Conservation (phyloP, 179 eudicot genomes). For the Amaranthus tricolor region DNA sequence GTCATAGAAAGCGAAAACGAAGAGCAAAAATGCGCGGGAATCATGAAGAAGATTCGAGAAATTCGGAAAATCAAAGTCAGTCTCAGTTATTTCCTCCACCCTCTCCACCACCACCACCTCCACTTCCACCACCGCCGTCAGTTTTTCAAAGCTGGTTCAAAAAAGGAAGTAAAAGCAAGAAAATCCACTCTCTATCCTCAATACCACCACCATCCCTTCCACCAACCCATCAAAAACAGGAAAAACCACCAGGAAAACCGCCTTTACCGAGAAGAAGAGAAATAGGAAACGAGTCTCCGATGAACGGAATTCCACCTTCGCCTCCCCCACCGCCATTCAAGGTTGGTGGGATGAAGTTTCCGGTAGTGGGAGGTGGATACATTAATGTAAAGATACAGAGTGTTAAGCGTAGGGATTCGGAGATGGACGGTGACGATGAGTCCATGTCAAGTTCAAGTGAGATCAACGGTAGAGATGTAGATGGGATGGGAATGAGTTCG, state of each 20-base stretch:
- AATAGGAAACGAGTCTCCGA: conserved; percentile 35
- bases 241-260: conserved; percentile 33
- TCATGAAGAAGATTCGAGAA: conserved; percentile 10
- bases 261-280: conserved; percentile 48
- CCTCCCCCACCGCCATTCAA: conserved; percentile 49
- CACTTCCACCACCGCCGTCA: conserved; percentile 22
- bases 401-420: neutral
- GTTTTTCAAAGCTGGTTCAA: conserved; percentile 40
- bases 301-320: conserved; percentile 17
- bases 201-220: conserved; percentile 21
- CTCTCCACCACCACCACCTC: conserved; percentile 43
- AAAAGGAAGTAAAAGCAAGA: conserved; percentile 45
- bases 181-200: conserved; percentile 41
- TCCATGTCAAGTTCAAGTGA: conserved; percentile 6
- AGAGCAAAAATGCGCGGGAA: conserved; percentile 27
- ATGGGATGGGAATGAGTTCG: conserved; percentile 5
- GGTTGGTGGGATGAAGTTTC: conserved; percentile 39
- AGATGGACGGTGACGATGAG: conserved; percentile 37
- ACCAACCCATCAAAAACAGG: conserved; percentile 20
- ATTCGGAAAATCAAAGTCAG: conserved; percentile 22
- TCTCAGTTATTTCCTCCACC: conserved; percentile 41
- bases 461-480: conserved; percentile 30
- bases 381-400: neutral
- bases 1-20: conserved; percentile 46
- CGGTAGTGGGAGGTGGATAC: conserved; percentile 13